Evolutionary conservation across 352 stramenopile species (phyloP).

Genomic region (Elongisporangium prolatum): DNA sequence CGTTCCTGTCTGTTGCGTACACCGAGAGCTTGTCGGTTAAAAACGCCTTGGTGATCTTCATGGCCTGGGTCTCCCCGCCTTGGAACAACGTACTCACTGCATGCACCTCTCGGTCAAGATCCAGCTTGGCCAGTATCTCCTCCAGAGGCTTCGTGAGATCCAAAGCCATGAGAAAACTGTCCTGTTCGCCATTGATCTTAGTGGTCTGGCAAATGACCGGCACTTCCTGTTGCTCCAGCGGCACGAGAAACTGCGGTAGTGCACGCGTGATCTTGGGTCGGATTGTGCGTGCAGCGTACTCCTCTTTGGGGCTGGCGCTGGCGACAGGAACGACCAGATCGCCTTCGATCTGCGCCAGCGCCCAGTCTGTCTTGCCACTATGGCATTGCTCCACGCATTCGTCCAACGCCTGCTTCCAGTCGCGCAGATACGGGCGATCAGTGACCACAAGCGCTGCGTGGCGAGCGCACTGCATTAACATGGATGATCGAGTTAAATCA

Average conservation of each 20-base stretch:
- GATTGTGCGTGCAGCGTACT: conserved; percentile 98
- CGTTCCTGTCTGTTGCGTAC: conserved; percentile 89
- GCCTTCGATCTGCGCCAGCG: conserved; percentile 93
- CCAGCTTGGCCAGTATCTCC: conserved; percentile 33
- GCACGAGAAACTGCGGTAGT: conserved; percentile 83
- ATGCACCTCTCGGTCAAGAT: conserved; percentile 61
- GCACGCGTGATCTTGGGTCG: conserved; percentile 94
- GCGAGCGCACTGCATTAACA: conserved; percentile 38
- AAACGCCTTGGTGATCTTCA: conserved; percentile 84
- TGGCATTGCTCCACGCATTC: conserved; percentile 26
- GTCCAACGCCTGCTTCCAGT: conserved; percentile 37
- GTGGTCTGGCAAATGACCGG: conserved; percentile 18
- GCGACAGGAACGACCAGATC: conserved; percentile 97
- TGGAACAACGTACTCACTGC: conserved; percentile 44
- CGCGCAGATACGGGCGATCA: conserved; percentile 70
- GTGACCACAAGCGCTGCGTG: conserved; percentile 68
- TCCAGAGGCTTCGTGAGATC: conserved; percentile 40
- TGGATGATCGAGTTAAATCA: conserved; percentile 20
- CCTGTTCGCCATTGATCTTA: neutral
- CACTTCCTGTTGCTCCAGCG: conserved; percentile 35
- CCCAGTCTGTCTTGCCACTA: conserved; percentile 36
- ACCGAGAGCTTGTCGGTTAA: conserved; percentile 68
- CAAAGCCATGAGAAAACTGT: conserved; percentile 21
- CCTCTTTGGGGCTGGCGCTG: conserved; percentile 89
- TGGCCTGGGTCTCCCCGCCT: conserved; percentile 65